These are phyloP conservation scores for Elsinoe arachidis DNA, from an alignment of 2,329 filamentous ascomycete species.

Conservation along the genomic window DNA sequence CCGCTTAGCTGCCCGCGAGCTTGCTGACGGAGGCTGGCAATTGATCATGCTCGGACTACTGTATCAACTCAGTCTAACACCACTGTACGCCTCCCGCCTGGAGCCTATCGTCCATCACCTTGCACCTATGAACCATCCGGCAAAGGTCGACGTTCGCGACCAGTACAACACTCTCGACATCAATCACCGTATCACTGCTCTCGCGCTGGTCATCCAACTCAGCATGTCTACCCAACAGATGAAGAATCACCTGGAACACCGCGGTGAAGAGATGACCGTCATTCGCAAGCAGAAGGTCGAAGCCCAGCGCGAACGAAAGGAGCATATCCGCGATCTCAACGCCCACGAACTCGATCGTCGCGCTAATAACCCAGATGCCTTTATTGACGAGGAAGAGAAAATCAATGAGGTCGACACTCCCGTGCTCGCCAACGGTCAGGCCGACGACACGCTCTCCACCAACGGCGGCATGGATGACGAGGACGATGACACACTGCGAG, in stretches of 20 bases:
- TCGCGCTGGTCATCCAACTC: slow-evolving; percentile 80
- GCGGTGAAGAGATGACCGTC: slow-evolving; percentile 86
- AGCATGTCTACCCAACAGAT: slow-evolving; percentile 79
- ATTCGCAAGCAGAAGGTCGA: slow-evolving; percentile 95
- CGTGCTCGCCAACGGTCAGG: slow-evolving; percentile 14
- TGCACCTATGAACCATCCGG: slow-evolving; percentile 69
- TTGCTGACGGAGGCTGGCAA: slow-evolving; percentile 84
- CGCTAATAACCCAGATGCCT: slow-evolving; percentile 8
- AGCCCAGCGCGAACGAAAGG: slow-evolving; percentile 67
- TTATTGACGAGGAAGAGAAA: slow-evolving; percentile 8
- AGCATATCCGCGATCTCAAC: slow-evolving; percentile 47
- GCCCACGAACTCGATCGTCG: slow-evolving; percentile 24
- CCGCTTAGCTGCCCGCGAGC: slow-evolving; percentile 71
- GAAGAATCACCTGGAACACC: slow-evolving; percentile 82
- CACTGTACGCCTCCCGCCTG: slow-evolving; percentile 60
- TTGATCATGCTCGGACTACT: slow-evolving; percentile 79
- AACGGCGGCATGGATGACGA: slow-evolving; percentile 48
- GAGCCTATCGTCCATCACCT: slow-evolving; percentile 72
- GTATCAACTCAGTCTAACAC: slow-evolving; percentile 71
- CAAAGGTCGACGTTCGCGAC: slow-evolving; percentile 59
- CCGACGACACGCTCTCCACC: slow-evolving; percentile 46
- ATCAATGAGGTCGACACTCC: slow-evolving; percentile 9
- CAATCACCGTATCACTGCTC: slow-evolving; percentile 68
- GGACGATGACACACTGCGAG: slow-evolving; percentile 57
- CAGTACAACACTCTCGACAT: slow-evolving; percentile 72